These are phyloP conservation scores for Panus rudis DNA, from an alignment of 768 basidiomycete species.

Conservation along the genomic window DNA sequence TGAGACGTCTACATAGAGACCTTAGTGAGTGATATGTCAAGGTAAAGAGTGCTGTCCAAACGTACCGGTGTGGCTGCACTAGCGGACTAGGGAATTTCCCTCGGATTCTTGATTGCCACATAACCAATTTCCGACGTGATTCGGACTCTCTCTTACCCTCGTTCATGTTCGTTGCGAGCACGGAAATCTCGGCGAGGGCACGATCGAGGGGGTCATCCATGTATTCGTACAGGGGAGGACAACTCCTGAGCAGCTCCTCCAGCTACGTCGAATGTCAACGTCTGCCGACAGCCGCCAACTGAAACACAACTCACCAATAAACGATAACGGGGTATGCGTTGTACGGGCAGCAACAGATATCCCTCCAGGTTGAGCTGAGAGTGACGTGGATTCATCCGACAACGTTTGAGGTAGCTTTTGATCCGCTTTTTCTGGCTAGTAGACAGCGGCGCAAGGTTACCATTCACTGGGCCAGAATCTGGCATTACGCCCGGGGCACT, in stretches of 20 bases:
- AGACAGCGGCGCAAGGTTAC: slow-evolving; percentile 51
- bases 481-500: slow-evolving; percentile 39
- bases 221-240: slow-evolving; percentile 72
- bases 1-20: slow-evolving; percentile 55
- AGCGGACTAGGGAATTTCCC: slow-evolving; percentile 95
- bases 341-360: slow-evolving; percentile 90
- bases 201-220: slow-evolving; percentile 79
- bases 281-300: not conserved
- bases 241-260: slow-evolving; percentile 79
- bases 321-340: slow-evolving; percentile 95
- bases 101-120: slow-evolving; percentile 84
- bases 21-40: slow-evolving; percentile 2
- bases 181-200: slow-evolving; percentile 81
- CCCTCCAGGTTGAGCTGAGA: slow-evolving; percentile 92
- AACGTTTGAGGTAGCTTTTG: slow-evolving; percentile 83
- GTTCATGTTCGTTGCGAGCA: slow-evolving; percentile 91
- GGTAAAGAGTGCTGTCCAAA: slow-evolving; percentile 1
- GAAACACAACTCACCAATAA: slow-evolving; percentile 69
- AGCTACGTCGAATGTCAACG: slow-evolving; percentile 39
- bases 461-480: slow-evolving; percentile 26
- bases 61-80: slow-evolving; percentile 93
- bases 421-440: slow-evolving; percentile 85
- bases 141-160: slow-evolving; percentile 96
- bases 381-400: slow-evolving; percentile 82
- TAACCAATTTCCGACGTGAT: slow-evolving; percentile 82